phyloP scores from a whole-genome alignment of 2,329 filamentous ascomycete species.

The Venturia oleaginea region DNA sequence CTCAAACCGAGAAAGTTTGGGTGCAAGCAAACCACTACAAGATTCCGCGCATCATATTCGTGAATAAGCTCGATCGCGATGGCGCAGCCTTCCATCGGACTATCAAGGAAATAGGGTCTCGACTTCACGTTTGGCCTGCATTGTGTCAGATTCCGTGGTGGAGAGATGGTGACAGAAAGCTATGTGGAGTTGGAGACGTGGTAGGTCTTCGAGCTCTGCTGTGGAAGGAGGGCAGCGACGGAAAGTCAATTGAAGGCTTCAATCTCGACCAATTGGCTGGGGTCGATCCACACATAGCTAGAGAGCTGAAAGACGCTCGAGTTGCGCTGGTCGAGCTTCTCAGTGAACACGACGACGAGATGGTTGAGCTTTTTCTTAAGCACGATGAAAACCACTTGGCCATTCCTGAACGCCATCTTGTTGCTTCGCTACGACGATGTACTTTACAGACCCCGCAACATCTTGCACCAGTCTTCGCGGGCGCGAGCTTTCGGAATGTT shows the following conservation, averaged over 20 bases:
- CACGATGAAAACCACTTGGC: conserved; percentile 61
- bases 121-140: conserved; percentile 75
- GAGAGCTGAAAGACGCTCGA: conserved; percentile 67
- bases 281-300: conserved; percentile 42
- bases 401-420: conserved; percentile 58
- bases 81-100: conserved; percentile 76
- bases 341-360: conserved; percentile 77
- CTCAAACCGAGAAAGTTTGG: conserved; percentile 96
- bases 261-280: conserved; percentile 44
- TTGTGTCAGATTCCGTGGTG: conserved; percentile 96
- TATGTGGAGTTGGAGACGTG: conserved; percentile 78
- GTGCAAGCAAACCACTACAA: conserved; percentile 74
- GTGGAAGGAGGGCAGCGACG: conserved; percentile 61
- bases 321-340: conserved; percentile 71
- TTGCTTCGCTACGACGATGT: conserved; percentile 63
- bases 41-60: conserved; percentile 73
- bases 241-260: conserved; percentile 50
- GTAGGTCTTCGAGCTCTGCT: conserved; percentile 65
- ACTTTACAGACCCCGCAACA: conserved; percentile 58
- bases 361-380: conserved; percentile 79
- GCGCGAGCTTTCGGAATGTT: conserved; percentile 87
- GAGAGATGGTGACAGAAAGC: conserved; percentile 59
- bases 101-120: conserved; percentile 72
- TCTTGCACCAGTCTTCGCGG: conserved; percentile 81
- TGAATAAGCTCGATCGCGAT: conserved; percentile 80